These are phyloP conservation scores for Podaxis pistillaris DNA, from an alignment of 768 basidiomycete genomes.

Conservation along the genomic window DNA sequence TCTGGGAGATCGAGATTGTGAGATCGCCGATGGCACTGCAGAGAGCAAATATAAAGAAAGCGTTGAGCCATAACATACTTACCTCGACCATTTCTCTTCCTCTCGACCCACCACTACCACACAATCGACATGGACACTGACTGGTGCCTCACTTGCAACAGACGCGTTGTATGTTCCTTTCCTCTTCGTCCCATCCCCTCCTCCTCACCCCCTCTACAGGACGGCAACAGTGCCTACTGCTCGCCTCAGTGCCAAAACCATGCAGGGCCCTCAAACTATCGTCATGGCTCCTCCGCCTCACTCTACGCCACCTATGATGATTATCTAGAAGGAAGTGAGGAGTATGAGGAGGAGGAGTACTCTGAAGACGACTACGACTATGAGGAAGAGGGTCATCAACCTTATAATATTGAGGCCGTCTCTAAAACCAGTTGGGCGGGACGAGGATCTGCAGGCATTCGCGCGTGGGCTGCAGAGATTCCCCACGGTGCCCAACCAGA, in stretches of 20 bases:
- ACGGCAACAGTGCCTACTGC: constrained; percentile 49
- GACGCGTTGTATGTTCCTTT: constrained; percentile 47
- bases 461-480: constrained; percentile 25
- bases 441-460: constrained; percentile 30
- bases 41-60: constrained; percentile 2
- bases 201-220: constrained; percentile 18
- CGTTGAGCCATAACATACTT: constrained; percentile 10
- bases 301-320: constrained; percentile 6
- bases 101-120: constrained; percentile 17
- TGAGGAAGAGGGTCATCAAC: constrained; percentile 27
- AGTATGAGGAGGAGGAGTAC: constrained; percentile 26
- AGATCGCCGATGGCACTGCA: constrained; percentile 2
- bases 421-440: constrained; percentile 14
- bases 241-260: constrained; percentile 39
- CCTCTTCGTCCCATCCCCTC: constrained; percentile 19
- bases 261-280: constrained; percentile 27
- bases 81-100: constrained; percentile 13
- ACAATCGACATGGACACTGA: constrained; percentile 56
- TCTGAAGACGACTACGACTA: constrained; percentile 22
- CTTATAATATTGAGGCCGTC: constrained; percentile 31
- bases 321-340: constrained; percentile 16
- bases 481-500: constrained; percentile 9
- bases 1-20: constrained; percentile 7
- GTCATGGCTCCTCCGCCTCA: background rate
- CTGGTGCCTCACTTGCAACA: constrained; percentile 70